phyloP scores from a whole-genome alignment of 2,329 filamentous ascomycete species.

The Colletotrichum lupini region DNA sequence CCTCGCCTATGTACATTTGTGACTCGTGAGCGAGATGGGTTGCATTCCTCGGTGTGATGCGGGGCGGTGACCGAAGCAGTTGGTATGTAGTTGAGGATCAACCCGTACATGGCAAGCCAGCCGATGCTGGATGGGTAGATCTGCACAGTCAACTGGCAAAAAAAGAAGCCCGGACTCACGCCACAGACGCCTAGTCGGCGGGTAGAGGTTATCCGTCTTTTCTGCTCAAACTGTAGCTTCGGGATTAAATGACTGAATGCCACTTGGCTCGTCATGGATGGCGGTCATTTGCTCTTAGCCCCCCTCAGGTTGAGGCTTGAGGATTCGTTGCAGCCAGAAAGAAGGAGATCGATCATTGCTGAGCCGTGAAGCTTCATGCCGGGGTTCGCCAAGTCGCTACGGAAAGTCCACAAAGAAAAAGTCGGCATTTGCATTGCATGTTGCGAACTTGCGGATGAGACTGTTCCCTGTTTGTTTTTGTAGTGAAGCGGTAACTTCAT shows the following conservation, averaged over 20 bases:
- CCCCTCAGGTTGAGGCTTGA: conserved; percentile 7
- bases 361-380: not conserved
- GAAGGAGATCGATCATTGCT: not conserved
- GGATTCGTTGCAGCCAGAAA: not conserved
- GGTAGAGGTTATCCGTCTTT: conserved; percentile 30
- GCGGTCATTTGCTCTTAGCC: not conserved
- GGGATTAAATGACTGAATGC: not conserved
- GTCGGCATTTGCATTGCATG: not conserved
- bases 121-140: conserved; percentile 13
- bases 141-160: not conserved
- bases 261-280: conserved; percentile 1
- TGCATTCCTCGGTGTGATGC: not conserved
- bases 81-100: not conserved
- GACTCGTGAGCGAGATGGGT: not conserved
- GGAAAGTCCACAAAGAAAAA: not conserved
- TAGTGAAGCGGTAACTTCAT: not conserved
- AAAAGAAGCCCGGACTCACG: conserved; percentile 17
- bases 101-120: conserved; percentile 7
- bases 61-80: conserved; percentile 1
- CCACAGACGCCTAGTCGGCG: conserved; percentile 19
- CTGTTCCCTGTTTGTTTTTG: not conserved
- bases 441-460: not conserved
- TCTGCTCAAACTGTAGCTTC: conserved; percentile 20
- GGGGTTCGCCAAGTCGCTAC: not conserved
- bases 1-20: conserved; percentile 10